These are phyloP conservation scores for Xylariaceae sp. DNA, from an alignment of 2,329 filamentous ascomycete genomes.

Conservation along the genomic window DNA sequence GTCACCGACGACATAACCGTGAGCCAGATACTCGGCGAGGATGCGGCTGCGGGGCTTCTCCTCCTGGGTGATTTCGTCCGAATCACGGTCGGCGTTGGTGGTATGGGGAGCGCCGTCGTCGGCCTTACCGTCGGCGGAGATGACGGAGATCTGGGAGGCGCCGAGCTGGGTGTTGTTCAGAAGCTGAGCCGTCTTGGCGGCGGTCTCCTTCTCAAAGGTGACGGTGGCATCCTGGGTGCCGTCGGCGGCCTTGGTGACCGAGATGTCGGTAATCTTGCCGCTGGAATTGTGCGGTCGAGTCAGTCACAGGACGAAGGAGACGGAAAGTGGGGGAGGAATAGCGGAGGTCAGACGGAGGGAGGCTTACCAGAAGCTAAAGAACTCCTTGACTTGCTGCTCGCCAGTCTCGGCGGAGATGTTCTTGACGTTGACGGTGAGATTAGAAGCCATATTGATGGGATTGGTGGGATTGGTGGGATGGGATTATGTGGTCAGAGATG, in stretches of 20 bases:
- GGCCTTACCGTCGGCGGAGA: constrained; percentile 63
- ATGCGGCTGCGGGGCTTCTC: constrained; percentile 95
- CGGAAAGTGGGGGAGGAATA: not conserved
- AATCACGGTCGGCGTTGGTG: constrained; percentile 55
- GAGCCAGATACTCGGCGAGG: constrained; percentile 91
- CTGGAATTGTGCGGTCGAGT: constrained; percentile 41
- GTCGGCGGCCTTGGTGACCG: constrained; percentile 64
- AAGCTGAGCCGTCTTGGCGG: constrained; percentile 93
- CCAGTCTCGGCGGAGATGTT: constrained; percentile 80
- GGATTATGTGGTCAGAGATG: no score
- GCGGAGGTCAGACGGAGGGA: not conserved
- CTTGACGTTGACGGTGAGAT: constrained; percentile 76
- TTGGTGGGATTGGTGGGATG: no score
- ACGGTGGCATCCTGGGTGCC: constrained; percentile 83
- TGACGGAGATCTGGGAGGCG: constrained; percentile 75
- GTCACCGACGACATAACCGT: constrained; percentile 82
- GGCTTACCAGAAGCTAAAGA: constrained; percentile 91
- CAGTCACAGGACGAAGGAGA: not conserved
- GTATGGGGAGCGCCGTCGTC: constrained; percentile 57
- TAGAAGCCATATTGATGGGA: constrained; percentile 47
- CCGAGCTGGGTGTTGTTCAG: constrained; percentile 96
- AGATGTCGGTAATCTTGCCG: constrained; percentile 86
- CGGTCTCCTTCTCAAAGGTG: constrained; percentile 94
- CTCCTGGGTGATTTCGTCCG: constrained; percentile 80
- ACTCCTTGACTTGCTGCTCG: constrained; percentile 90